A percentile compares a stretch with the other conserved stretches of the same genome.
phyloP scores from a whole-genome alignment of 345 rosid species.

The Linum lewisii region DNA sequence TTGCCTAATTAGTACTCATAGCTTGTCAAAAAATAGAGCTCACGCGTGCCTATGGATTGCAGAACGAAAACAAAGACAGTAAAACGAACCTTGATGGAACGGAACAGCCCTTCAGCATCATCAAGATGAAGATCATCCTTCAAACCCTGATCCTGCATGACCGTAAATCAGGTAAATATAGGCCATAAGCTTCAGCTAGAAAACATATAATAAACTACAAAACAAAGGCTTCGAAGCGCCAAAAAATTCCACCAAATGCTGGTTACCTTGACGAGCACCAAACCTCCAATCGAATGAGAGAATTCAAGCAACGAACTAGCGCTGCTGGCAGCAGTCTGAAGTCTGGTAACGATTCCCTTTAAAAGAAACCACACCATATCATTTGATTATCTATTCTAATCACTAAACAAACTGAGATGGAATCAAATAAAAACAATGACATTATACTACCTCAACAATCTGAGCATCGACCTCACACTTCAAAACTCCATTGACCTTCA shows the following conservation, averaged over 20 bases:
- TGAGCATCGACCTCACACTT: conserved; percentile 41
- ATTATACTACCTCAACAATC: conserved; percentile 43
- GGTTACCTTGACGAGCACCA: conserved; percentile 68
- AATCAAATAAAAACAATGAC: not conserved
- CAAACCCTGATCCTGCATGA: conserved; percentile 54
- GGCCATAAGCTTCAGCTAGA: not conserved
- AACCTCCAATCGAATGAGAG: conserved; percentile 59
- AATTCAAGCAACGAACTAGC: conserved; percentile 71
- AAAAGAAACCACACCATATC: conserved; percentile 6
- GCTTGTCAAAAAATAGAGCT: not conserved
- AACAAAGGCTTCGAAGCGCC: too few species aligned
- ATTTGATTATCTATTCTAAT: too few species aligned
- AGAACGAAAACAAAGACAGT: not conserved
- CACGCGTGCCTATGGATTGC: not conserved
- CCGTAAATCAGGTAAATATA: conserved; percentile 5
- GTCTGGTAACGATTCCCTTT: conserved; percentile 54
- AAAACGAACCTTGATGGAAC: conserved; percentile 68
- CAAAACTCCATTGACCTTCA: conserved; percentile 53
- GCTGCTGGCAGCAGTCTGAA: conserved; percentile 46
- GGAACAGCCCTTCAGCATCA: conserved; percentile 67
- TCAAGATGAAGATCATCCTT: conserved; percentile 48
- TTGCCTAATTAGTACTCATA: not conserved
- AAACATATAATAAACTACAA: not conserved
- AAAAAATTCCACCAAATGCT: not conserved
- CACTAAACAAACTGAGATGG: not conserved